These are phyloP conservation scores for Fomitopsis pulvina DNA, from an alignment of 768 basidiomycete genomes.

Conservation along the genomic window DNA sequence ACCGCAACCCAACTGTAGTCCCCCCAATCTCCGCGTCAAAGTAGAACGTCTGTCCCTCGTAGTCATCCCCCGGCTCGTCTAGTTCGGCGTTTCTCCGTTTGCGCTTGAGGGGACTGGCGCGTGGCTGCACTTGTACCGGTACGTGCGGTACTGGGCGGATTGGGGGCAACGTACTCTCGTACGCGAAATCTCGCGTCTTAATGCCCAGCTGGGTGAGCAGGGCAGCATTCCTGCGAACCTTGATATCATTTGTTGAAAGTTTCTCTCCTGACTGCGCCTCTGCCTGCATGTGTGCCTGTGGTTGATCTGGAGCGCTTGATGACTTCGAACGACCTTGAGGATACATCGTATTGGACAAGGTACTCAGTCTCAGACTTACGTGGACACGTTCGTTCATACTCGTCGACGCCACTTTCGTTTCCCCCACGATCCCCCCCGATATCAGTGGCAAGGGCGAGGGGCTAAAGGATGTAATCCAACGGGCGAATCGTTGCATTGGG, in stretches of 20 bases:
- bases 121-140: slow-evolving; percentile 41
- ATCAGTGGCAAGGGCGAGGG: neutral
- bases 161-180: slow-evolving; percentile 59
- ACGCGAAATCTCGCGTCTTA: slow-evolving; percentile 57
- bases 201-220: slow-evolving; percentile 28
- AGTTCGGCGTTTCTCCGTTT: slow-evolving; percentile 23
- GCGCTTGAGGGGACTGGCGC: slow-evolving; percentile 32
- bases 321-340: neutral
- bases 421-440: neutral
- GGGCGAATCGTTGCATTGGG: neutral
- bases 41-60: slow-evolving; percentile 11
- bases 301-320: neutral
- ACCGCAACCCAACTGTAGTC: slow-evolving; percentile 3
- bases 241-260: neutral
- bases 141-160: slow-evolving; percentile 43
- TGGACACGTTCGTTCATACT: neutral
- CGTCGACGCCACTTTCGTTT: neutral
- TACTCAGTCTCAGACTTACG: neutral
- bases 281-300: neutral
- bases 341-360: neutral
- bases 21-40: slow-evolving; percentile 11
- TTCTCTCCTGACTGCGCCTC: neutral
- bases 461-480: neutral
- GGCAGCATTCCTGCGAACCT: slow-evolving; percentile 8
- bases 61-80: slow-evolving; percentile 23